phyloP scores from a whole-genome alignment of 164 flowering plant species.

The Magnolia changhungtana region DNA sequence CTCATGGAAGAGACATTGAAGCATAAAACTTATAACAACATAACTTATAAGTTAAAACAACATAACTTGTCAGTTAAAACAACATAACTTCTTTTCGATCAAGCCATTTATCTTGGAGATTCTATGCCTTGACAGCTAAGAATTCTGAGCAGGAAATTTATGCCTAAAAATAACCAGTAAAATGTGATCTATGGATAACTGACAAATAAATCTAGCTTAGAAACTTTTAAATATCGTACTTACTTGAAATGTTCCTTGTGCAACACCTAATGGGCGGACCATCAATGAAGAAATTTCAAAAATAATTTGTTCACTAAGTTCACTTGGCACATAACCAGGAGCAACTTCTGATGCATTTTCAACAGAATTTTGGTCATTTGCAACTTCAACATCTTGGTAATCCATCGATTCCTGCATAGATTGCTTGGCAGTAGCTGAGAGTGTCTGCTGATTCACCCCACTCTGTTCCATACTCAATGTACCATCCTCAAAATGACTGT shows the following conservation, averaged over 20 bases:
- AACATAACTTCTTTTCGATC: neutral
- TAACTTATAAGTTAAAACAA: too few species aligned
- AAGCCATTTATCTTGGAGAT: neutral
- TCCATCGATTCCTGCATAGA: slow-evolving; percentile 29
- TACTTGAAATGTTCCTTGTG: slow-evolving; percentile 90
- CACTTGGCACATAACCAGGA: slow-evolving; percentile 88
- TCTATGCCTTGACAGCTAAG: neutral
- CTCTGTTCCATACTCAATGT: slow-evolving; percentile 27
- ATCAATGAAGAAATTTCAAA: slow-evolving; percentile 89
- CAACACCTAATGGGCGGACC: slow-evolving; percentile 76
- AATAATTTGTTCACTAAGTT: slow-evolving; percentile 83
- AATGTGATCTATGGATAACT: neutral
- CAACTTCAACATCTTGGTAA: slow-evolving; percentile 32
- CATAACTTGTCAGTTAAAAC: too few species aligned
- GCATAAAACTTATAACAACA: too few species aligned
- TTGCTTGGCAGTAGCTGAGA: slow-evolving; percentile 36
- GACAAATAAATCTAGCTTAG: neutral
- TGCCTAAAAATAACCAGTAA: neutral
- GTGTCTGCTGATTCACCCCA: slow-evolving; percentile 34
- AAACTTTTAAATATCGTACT: slow-evolving; percentile 19
- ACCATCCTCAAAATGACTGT: slow-evolving; percentile 34
- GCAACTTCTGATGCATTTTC: slow-evolving; percentile 53
- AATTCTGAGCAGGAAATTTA: neutral
- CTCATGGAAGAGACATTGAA: neutral
- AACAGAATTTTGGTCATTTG: slow-evolving; percentile 36